A percentile compares a stretch with the other conserved stretches of the same genome.
phyloP scores from a whole-genome alignment of 2,329 filamentous ascomycete species.

The Sphaerulina populicola region DNA sequence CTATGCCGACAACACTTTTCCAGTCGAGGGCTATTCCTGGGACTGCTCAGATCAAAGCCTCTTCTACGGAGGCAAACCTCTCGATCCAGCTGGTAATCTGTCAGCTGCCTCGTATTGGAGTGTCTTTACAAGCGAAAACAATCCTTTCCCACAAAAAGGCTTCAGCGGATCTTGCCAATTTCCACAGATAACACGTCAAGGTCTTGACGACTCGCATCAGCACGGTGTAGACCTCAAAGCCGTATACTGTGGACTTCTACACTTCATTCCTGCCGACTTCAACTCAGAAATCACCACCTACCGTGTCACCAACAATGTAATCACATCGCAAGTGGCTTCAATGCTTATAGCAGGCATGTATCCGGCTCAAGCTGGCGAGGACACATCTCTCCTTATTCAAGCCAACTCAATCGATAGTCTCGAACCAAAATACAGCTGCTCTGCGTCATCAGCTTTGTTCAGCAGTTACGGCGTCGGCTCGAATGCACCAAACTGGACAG shows the following conservation, averaged over 20 bases:
- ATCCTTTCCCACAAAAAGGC: slow-evolving; percentile 58
- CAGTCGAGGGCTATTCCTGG: slow-evolving; percentile 64
- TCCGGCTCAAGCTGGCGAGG: slow-evolving; percentile 28
- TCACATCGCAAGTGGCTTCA: slow-evolving; percentile 71
- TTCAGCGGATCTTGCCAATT: slow-evolving; percentile 71
- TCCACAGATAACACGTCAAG: slow-evolving; percentile 66
- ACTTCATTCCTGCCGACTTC: slow-evolving; percentile 53
- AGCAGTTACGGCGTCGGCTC: slow-evolving; percentile 41
- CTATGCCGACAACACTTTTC: slow-evolving; percentile 69
- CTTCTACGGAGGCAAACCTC: slow-evolving; percentile 59
- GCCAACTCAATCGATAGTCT: slow-evolving; percentile 58
- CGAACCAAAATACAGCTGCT: slow-evolving; percentile 64
- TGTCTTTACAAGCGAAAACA: slow-evolving; percentile 52
- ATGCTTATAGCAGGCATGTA: slow-evolving; percentile 69
- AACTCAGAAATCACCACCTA: slow-evolving; percentile 48
- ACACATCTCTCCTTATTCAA: slow-evolving; percentile 40
- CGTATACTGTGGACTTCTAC: slow-evolving; percentile 64
- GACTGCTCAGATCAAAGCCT: slow-evolving; percentile 61
- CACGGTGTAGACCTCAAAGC: slow-evolving; percentile 68
- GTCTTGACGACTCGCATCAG: slow-evolving; percentile 64
- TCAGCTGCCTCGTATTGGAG: slow-evolving; percentile 58
- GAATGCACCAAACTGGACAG: slow-evolving; percentile 49
- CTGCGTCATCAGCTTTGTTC: slow-evolving; percentile 42
- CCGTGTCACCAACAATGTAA: slow-evolving; percentile 72
- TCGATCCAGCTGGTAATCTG: slow-evolving; percentile 39